Evolutionary conservation across 768 basidiomycete species (phyloP).

Genomic region (Mycena alexandri): DNA sequence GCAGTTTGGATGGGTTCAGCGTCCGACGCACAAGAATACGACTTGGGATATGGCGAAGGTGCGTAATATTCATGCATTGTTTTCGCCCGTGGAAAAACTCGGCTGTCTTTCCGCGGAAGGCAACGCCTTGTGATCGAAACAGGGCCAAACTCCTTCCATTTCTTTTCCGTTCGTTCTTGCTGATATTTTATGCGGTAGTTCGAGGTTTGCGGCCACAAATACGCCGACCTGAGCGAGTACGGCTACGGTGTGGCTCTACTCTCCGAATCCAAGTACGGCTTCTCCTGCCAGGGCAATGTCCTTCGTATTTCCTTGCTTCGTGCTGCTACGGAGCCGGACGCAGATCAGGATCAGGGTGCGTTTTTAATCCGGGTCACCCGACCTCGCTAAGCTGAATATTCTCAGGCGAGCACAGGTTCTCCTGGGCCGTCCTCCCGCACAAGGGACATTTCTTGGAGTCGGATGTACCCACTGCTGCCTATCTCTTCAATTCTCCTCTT

Average conservation of each 20-base stretch:
- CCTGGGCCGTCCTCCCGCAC: constrained; percentile 93
- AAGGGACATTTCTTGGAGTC: constrained; percentile 90
- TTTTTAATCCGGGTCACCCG: not conserved
- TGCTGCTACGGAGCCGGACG: constrained; percentile 92
- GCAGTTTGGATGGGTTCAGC: constrained; percentile 90
- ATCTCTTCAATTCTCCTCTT: constrained; percentile 87
- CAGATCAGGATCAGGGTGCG: constrained; percentile 90
- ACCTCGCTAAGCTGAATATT: not conserved
- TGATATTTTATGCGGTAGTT: constrained; percentile 58
- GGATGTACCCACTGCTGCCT: constrained; percentile 86
- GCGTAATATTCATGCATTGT: not conserved
- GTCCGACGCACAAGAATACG: constrained; percentile 97
- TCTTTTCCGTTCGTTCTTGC: not conserved
- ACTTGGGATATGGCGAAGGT: constrained; percentile 88
- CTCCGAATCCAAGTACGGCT: constrained; percentile 97
- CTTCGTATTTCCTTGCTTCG: constrained; percentile 91
- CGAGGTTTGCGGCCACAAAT: constrained; percentile 98
- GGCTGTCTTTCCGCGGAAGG: not conserved
- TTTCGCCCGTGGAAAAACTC: too few relatives aligned
- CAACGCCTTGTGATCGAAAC: not conserved
- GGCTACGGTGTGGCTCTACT: constrained; percentile 96
- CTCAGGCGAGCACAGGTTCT: constrained; percentile 83
- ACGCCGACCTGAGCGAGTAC: constrained; percentile 89
- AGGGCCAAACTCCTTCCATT: not conserved
- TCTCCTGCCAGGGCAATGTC: constrained; percentile 86